phyloP scores from a whole-genome alignment of 2,329 filamentous ascomycete species.

The Beauveria bassiana region DNA sequence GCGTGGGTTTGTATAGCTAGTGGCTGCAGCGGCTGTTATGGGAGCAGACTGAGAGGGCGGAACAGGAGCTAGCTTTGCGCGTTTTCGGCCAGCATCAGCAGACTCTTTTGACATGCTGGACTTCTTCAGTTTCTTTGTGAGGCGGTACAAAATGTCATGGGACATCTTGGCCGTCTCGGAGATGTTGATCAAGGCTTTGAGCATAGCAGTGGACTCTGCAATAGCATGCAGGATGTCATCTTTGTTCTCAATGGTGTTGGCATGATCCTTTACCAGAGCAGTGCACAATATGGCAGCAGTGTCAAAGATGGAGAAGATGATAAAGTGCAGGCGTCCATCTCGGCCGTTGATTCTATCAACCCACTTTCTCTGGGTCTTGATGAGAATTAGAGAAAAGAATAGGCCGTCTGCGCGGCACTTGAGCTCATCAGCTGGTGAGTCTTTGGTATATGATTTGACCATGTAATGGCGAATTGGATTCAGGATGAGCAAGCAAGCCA shows the following conservation, averaged over 20 bases:
- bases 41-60: not conserved
- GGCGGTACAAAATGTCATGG: conserved; percentile 25
- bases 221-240: conserved; percentile 33
- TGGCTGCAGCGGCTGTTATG: not conserved
- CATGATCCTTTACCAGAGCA: conserved; percentile 39
- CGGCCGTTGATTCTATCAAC: conserved; percentile 36
- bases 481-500: conserved; percentile 37
- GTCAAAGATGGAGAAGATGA: conserved; percentile 44
- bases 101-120: conserved; percentile 13
- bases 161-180: conserved; percentile 28
- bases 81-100: conserved; percentile 4
- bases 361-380: conserved; percentile 31
- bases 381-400: conserved; percentile 32
- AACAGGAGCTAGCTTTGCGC: not conserved
- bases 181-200: conserved; percentile 23
- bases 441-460: conserved; percentile 25
- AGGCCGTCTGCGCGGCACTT: conserved; percentile 32
- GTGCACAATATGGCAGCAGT: conserved; percentile 42
- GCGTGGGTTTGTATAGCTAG: not conserved
- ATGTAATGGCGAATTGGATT: conserved; percentile 40
- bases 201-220: conserved; percentile 23
- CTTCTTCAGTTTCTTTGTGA: conserved; percentile 20
- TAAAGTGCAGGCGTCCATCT: conserved; percentile 42
- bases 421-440: conserved; percentile 23
- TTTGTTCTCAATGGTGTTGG: conserved; percentile 22